Conservation (phyloP, 2,329 filamentous ascomycete species). For the Phialemoniopsis sp. region DNA sequence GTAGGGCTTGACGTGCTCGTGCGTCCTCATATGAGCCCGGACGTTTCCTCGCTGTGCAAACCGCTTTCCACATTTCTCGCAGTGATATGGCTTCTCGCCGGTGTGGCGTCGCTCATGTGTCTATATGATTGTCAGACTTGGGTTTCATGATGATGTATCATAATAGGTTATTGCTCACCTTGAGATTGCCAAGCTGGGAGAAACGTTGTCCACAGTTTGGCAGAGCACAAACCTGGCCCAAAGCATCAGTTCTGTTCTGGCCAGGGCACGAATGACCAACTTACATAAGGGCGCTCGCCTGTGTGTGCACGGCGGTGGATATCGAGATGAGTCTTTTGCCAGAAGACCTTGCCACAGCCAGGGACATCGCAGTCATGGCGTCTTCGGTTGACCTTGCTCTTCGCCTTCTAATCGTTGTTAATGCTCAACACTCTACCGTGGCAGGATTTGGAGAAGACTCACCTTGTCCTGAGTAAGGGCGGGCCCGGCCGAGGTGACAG, state of each 20-base stretch:
- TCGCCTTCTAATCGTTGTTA: conserved; percentile 5
- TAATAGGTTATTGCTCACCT: conserved; percentile 50
- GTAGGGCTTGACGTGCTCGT: conserved; percentile 73
- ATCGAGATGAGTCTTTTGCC: conserved; percentile 88
- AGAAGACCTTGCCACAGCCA: conserved; percentile 77
- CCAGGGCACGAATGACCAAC: conserved; percentile 25
- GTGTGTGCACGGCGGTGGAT: conserved; percentile 88
- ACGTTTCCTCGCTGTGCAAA: conserved; percentile 88
- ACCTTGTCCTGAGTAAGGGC: neutral
- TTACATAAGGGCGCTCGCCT: conserved; percentile 84
- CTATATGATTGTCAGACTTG: conserved; percentile 34
- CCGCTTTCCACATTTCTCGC: conserved; percentile 72
- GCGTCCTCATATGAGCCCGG: conserved; percentile 76
- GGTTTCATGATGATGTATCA: too few species aligned
- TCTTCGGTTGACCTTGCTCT: conserved; percentile 41
- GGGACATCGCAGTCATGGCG: conserved; percentile 70
- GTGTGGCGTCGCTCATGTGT: conserved; percentile 87
- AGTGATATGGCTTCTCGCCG: conserved; percentile 79
- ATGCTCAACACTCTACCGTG: too few species aligned
- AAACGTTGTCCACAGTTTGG: conserved; percentile 74
- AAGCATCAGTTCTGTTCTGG: conserved; percentile 6
- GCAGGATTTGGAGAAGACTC: neutral
- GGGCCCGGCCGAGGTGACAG: too few species aligned
- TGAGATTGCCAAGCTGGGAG: conserved; percentile 86
- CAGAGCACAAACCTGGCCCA: conserved; percentile 59